Conservation (phyloP, 2,329 filamentous ascomycete species). For the Diaporthe amygdali region DNA sequence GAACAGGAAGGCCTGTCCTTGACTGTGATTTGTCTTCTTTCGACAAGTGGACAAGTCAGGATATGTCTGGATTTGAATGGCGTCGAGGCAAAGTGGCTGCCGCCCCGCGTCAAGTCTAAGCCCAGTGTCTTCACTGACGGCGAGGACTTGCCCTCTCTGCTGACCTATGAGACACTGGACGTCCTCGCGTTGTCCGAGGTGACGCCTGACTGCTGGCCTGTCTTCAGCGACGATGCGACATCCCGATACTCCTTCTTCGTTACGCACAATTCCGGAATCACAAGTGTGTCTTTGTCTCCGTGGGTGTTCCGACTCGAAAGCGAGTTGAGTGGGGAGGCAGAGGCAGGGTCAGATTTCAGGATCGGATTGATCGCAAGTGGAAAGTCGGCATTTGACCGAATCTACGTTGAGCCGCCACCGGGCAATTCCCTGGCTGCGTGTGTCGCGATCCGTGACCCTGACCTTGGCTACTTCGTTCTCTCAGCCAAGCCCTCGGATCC, state of each 20-base stretch:
- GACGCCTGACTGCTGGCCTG: constrained; percentile 63
- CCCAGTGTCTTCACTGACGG: constrained; percentile 44
- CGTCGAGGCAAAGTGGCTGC: constrained; percentile 70
- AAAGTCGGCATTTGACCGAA: constrained; percentile 58
- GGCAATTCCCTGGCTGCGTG: constrained; percentile 59
- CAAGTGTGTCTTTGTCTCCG: constrained; percentile 62
- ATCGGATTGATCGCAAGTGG: constrained; percentile 65
- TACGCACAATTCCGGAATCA: constrained; percentile 65
- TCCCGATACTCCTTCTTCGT: constrained; percentile 69
- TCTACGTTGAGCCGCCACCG: constrained; percentile 58
- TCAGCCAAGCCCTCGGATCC: constrained; percentile 64
- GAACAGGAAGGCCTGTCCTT: constrained; percentile 66
- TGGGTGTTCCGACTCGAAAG: constrained; percentile 70
- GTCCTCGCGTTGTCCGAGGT: constrained; percentile 61
- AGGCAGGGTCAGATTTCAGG: constrained; percentile 65
- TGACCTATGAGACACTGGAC: constrained; percentile 68
- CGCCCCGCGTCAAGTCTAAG: constrained; percentile 58
- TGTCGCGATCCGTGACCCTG: constrained; percentile 61
- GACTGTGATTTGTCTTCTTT: constrained; percentile 63
- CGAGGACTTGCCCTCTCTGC: constrained; percentile 51
- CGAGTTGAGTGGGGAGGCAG: constrained; percentile 61
- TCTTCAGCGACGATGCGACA: constrained; percentile 65
- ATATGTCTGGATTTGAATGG: constrained; percentile 67
- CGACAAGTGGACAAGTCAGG: constrained; percentile 64
- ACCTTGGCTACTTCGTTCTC: constrained; percentile 68